Evolutionary conservation across 2,329 filamentous ascomycete species (phyloP).

Genomic region (Alternaria ethzedia): DNA sequence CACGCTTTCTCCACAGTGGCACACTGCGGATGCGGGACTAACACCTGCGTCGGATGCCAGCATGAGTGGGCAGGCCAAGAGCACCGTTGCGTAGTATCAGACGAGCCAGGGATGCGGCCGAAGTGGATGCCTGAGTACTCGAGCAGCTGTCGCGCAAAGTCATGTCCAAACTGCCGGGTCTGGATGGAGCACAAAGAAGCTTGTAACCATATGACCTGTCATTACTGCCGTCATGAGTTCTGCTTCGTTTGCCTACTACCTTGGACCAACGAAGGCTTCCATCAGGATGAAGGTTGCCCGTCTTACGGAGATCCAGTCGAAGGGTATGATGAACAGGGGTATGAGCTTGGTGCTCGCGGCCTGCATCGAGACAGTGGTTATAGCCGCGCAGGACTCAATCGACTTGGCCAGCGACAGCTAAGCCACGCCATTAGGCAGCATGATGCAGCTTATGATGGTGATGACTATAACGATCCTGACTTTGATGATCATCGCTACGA

Average conservation of each 20-base stretch:
- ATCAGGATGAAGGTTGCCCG: conserved; percentile 3
- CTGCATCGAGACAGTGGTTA: conserved; percentile 13
- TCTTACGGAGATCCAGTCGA: conserved; percentile 3
- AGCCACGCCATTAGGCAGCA: neutral
- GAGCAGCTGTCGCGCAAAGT: conserved; percentile 14
- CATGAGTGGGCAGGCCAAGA: neutral
- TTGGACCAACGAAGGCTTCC: neutral
- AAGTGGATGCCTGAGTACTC: conserved; percentile 18
- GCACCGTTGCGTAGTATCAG: neutral
- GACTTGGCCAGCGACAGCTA: neutral
- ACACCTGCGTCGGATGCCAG: conserved; percentile 12
- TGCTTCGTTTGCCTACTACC: conserved; percentile 21
- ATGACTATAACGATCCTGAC: neutral
- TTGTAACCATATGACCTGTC: conserved; percentile 22
- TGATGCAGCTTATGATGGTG: neutral
- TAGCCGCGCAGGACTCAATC: conserved; percentile 4
- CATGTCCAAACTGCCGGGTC: conserved; percentile 12
- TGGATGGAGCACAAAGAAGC: conserved; percentile 21
- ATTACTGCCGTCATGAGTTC: conserved; percentile 12
- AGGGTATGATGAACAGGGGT: conserved; percentile 18
- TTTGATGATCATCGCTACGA: neutral
- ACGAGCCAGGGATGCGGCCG: neutral
- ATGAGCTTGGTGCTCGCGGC: conserved; percentile 1
- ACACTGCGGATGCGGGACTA: neutral
- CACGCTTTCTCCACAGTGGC: neutral